These are phyloP conservation scores for Anisodus acutangulus DNA, from an alignment of 257 asterid genomes.

Conservation along the genomic window DNA sequence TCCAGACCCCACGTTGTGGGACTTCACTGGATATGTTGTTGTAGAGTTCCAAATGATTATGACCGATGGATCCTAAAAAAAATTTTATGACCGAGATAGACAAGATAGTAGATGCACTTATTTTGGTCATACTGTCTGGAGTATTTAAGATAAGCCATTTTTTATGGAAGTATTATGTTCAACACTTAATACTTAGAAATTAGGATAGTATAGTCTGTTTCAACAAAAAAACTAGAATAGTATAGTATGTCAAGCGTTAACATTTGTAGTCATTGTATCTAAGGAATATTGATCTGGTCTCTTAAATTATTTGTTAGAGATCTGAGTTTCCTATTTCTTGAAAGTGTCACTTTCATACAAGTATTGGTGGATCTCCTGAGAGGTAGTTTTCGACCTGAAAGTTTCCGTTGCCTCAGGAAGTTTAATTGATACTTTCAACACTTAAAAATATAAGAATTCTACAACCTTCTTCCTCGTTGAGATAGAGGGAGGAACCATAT, in stretches of 20 bases:
- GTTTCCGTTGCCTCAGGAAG: too few relatives aligned
- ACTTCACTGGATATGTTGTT: too few relatives aligned
- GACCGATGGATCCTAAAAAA: neutral
- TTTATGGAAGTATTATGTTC: neutral
- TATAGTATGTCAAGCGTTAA: neutral
- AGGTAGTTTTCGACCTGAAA: neutral
- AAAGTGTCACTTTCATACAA: neutral
- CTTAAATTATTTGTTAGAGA: neutral
- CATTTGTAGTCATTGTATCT: neutral
- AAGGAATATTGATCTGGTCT: neutral
- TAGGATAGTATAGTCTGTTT: too few relatives aligned
- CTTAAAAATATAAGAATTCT: too few relatives aligned
- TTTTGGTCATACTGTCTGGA: neutral
- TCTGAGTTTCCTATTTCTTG: neutral
- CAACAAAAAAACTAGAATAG: neutral
- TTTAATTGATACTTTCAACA: too few relatives aligned
- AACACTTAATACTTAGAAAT: neutral
- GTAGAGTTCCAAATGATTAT: neutral
- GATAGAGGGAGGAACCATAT: neutral
- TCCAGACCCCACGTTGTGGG: too few relatives aligned
- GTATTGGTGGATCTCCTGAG: neutral
- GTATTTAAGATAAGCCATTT: neutral
- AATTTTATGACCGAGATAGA: neutral
- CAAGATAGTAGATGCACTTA: conserved; percentile 15
- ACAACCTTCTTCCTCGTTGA: neutral